A percentile compares a stretch with the other conserved stretches of the same genome.
phyloP scores from a whole-genome alignment of 768 basidiomycete species.

The Suillus tomentosus region DNA sequence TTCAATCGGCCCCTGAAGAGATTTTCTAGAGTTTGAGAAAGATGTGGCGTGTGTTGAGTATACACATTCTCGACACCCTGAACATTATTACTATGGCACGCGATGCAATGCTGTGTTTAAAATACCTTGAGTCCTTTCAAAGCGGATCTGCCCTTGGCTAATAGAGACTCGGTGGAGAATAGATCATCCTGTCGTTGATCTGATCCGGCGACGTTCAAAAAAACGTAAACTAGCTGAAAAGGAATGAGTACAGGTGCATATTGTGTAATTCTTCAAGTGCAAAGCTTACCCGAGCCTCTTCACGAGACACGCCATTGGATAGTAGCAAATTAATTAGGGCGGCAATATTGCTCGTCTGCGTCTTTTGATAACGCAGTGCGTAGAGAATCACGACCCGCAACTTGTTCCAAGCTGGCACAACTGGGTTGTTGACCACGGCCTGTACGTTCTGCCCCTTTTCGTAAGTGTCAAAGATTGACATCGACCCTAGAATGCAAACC shows the following conservation, averaged over 20 bases:
- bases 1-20: constrained; percentile 83
- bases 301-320: constrained; percentile 71
- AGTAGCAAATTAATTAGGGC: constrained; percentile 73
- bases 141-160: constrained; percentile 92
- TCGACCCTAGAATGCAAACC: constrained; percentile 43
- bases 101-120: background rate
- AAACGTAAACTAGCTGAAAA: constrained; percentile 83
- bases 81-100: constrained; percentile 13
- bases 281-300: constrained; percentile 66
- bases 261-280: constrained; percentile 9
- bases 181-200: constrained; percentile 98
- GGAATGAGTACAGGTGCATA: constrained; percentile 6
- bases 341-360: constrained; percentile 78
- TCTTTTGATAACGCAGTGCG: constrained; percentile 93
- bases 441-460: constrained; percentile 68
- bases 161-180: constrained; percentile 92
- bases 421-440: constrained; percentile 65
- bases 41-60: constrained; percentile 93
- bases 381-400: constrained; percentile 89
- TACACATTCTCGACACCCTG: constrained; percentile 99
- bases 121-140: constrained; percentile 91
- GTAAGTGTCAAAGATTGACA: constrained; percentile 7
- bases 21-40: constrained; percentile 89
- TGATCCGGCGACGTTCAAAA: constrained; percentile 90
- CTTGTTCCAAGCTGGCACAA: constrained; percentile 78